Evolutionary conservation across 1,284 basidiomycete genomes (phyloP).

Genomic region (Wolfiporia cocos): DNA sequence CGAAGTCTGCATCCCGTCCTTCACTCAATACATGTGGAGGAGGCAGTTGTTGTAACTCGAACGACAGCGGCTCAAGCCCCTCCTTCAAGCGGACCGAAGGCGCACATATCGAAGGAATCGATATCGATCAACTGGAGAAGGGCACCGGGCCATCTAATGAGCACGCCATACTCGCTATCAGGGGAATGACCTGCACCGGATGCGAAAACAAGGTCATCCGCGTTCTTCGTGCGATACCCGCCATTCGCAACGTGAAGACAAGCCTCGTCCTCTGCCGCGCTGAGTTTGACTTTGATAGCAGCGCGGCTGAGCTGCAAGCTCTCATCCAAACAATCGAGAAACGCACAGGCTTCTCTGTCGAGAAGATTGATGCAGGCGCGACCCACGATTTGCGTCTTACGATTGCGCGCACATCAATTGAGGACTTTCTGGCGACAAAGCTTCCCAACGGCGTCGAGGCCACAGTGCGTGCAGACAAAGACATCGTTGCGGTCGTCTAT

Average conservation of each 20-base stretch:
- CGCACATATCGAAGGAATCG: slow-evolving; percentile 8
- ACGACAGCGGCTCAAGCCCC: too few relatives aligned
- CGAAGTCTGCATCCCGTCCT: slow-evolving; percentile 8
- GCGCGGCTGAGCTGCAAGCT: slow-evolving; percentile 13
- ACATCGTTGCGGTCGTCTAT: slow-evolving; percentile 15
- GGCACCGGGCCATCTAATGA: slow-evolving; percentile 1
- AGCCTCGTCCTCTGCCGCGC: slow-evolving; percentile 27
- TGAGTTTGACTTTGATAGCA: slow-evolving; percentile 25
- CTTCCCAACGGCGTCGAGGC: slow-evolving; percentile 19
- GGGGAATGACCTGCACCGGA: slow-evolving; percentile 29
- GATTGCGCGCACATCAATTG: slow-evolving; percentile 10
- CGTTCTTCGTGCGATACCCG: slow-evolving; percentile 16
- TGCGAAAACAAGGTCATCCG: slow-evolving; percentile 28
- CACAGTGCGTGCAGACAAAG: slow-evolving; percentile 13
- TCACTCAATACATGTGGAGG: too few relatives aligned
- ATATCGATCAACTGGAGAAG: slow-evolving; percentile 13
- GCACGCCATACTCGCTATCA: slow-evolving; percentile 22
- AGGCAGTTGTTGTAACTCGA: too few relatives aligned
- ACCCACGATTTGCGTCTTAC: slow-evolving; percentile 16
- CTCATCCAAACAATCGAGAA: slow-evolving; percentile 23
- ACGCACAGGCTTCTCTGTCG: slow-evolving; percentile 24
- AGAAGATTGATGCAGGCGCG: slow-evolving; percentile 16
- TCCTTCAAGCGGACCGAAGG: too few relatives aligned
- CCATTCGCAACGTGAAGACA: slow-evolving; percentile 24
- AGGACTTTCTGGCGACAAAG: slow-evolving; percentile 11